These are phyloP conservation scores for Magnolia changhungtana DNA, from an alignment of 164 flowering plant genomes.

Conservation along the genomic window DNA sequence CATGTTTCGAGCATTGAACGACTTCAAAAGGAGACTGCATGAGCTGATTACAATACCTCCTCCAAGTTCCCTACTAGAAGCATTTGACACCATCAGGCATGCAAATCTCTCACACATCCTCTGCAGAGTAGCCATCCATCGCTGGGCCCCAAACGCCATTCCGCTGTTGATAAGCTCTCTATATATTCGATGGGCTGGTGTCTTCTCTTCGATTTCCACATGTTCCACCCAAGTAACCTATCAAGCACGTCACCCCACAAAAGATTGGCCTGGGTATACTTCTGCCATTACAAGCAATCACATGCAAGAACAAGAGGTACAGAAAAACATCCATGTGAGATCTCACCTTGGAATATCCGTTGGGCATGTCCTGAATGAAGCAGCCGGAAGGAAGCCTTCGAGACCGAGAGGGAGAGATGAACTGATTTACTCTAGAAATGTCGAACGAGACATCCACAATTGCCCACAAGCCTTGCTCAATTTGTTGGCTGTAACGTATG, in stretches of 20 bases:
- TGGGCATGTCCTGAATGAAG: slow-evolving; percentile 64
- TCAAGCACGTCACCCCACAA: not conserved
- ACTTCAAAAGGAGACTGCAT: not conserved
- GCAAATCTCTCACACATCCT: slow-evolving; percentile 42
- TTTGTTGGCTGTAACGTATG: slow-evolving; percentile 82
- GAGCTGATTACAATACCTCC: slow-evolving; percentile 22
- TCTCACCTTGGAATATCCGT: slow-evolving; percentile 74
- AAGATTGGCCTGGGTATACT: not conserved
- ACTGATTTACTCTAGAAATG: slow-evolving; percentile 28
- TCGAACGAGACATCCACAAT: slow-evolving; percentile 76
- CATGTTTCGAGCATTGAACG: not conserved
- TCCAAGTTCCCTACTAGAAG: slow-evolving; percentile 22
- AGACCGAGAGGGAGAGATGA: slow-evolving; percentile 27
- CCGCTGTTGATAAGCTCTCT: slow-evolving; percentile 39
- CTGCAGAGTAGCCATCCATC: slow-evolving; percentile 48
- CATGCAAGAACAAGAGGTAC: not conserved
- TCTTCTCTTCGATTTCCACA: slow-evolving; percentile 41
- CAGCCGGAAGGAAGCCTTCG: slow-evolving; percentile 89
- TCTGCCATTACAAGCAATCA: not conserved
- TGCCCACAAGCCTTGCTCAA: slow-evolving; percentile 70
- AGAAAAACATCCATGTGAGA: not conserved
- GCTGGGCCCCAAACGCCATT: slow-evolving; percentile 49
- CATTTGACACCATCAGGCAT: slow-evolving; percentile 21
- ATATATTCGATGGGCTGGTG: slow-evolving; percentile 27
- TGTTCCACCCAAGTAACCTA: slow-evolving; percentile 62